Evolutionary conservation across 163 green algal species (phyloP).

Genomic region (Coccomyxa subellipsoidea): DNA sequence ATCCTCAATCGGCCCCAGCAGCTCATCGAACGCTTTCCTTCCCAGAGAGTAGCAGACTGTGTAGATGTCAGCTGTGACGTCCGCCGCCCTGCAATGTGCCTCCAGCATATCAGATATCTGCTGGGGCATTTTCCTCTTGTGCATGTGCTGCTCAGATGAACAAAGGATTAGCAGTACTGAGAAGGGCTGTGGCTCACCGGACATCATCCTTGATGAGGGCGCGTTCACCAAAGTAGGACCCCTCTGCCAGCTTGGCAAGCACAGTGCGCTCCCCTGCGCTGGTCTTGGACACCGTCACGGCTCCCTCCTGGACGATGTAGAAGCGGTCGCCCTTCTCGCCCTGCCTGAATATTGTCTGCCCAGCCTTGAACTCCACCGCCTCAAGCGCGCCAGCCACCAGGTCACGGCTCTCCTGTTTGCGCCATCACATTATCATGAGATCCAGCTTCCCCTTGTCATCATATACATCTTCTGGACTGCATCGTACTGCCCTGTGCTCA

Average conservation of each 20-base stretch:
- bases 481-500: too few species aligned
- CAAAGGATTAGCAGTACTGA: background rate
- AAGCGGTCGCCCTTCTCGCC: conserved; percentile 65
- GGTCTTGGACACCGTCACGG: conserved; percentile 50
- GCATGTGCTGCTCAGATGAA: too few species aligned
- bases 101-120: background rate
- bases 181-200: background rate
- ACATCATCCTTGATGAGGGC: conserved; percentile 63
- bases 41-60: conserved; percentile 73
- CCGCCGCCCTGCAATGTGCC: conserved; percentile 22
- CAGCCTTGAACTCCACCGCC: conserved; percentile 60
- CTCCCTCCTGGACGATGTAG: conserved; percentile 77
- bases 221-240: conserved; percentile 79
- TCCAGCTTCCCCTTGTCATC: background rate
- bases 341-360: conserved; percentile 59
- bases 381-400: conserved; percentile 70
- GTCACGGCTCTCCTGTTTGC: conserved; percentile 52
- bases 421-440: background rate
- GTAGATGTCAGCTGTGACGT: conserved; percentile 49
- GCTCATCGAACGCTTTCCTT: conserved; percentile 61
- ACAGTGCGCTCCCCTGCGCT: conserved; percentile 10
- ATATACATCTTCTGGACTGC: background rate
- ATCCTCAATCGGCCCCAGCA: conserved; percentile 80
- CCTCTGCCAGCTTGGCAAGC: conserved; percentile 49
- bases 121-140: too few species aligned